Evolutionary conservation across 2,329 filamentous ascomycete genomes (phyloP).

Genomic region (Ophiostoma triangulosporum): DNA sequence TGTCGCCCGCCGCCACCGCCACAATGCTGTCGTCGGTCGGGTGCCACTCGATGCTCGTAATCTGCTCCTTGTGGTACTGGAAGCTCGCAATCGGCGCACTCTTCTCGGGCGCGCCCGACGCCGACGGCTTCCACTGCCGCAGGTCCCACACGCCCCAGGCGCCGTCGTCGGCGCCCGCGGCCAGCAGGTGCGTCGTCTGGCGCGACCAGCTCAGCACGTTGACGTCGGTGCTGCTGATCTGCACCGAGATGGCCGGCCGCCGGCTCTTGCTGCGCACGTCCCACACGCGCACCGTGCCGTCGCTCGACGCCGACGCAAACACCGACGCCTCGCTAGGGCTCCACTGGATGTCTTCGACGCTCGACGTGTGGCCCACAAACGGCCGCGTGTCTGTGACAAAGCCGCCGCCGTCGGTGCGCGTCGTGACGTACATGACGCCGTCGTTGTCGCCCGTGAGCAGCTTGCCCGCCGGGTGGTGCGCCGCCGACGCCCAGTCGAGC

Average conservation of each 20-base stretch:
- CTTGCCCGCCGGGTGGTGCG: slow-evolving; percentile 64
- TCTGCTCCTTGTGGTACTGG: slow-evolving; percentile 89
- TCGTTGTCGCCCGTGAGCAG: slow-evolving; percentile 85
- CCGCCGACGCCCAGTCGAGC: slow-evolving; percentile 86
- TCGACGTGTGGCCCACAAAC: slow-evolving; percentile 71
- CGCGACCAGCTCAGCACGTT: slow-evolving; percentile 95
- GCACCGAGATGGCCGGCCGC: slow-evolving; percentile 74
- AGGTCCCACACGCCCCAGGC: slow-evolving; percentile 95
- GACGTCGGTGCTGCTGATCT: slow-evolving; percentile 73
- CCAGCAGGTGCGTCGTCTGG: slow-evolving; percentile 77
- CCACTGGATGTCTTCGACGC: slow-evolving; percentile 94
- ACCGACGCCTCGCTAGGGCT: slow-evolving; percentile 85
- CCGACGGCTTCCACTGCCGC: slow-evolving; percentile 74
- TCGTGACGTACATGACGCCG: slow-evolving; percentile 79
- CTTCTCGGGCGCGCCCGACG: slow-evolving; percentile 26
- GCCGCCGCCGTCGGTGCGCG: slow-evolving; percentile 71
- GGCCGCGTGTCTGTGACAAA: slow-evolving; percentile 78
- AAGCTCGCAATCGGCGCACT: slow-evolving; percentile 81
- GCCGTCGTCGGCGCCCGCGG: slow-evolving; percentile 85
- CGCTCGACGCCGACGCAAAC: slow-evolving; percentile 85
- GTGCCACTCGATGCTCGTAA: slow-evolving; percentile 95
- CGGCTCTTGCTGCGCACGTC: slow-evolving; percentile 84
- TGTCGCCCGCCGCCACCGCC: slow-evolving; percentile 81
- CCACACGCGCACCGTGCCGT: slow-evolving; percentile 93
- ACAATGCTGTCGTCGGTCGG: slow-evolving; percentile 94